A percentile compares a stretch with the other conserved stretches of the same genome.
These are phyloP conservation scores for Chlorella sp. DNA, from an alignment of 139 green algal genomes.

Conservation along the genomic window DNA sequence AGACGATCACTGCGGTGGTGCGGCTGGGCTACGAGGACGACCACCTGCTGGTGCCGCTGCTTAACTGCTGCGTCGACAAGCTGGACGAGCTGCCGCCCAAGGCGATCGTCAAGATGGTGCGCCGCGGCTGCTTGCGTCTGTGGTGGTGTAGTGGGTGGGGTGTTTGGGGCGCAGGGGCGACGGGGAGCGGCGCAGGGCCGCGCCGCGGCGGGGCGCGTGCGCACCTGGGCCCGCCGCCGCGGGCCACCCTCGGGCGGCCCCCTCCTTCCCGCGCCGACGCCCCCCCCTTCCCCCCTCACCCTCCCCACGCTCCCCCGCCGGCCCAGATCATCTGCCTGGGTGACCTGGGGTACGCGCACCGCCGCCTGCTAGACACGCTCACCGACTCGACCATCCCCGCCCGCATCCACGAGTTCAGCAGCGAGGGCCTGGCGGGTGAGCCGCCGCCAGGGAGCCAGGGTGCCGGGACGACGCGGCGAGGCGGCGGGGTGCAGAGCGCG, in stretches of 20 bases:
- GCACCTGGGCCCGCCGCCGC: not conserved
- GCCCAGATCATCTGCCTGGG: conserved; percentile 21
- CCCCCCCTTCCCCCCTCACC: not conserved
- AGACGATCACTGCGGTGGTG: not conserved
- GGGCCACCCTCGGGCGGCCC: not conserved
- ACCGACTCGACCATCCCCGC: conserved; percentile 21
- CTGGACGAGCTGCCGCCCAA: conserved; percentile 28
- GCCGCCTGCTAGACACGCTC: conserved; percentile 24
- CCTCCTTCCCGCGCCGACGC: not conserved
- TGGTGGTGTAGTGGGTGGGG: not conserved
- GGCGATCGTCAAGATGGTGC: conserved; percentile 31
- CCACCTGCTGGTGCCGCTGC: conserved; percentile 21
- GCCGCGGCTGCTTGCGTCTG: not conserved
- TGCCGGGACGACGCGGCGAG: too few relatives aligned
- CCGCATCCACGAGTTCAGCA: conserved; percentile 21
- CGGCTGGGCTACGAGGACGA: conserved; percentile 24
- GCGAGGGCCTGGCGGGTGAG: conserved; percentile 25
- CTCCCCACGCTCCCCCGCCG: not conserved
- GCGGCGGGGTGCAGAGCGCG: too few relatives aligned
- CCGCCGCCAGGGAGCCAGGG: too few relatives aligned
- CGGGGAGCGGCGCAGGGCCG: not conserved
- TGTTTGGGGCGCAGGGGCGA: not conserved
- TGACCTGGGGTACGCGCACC: conserved; percentile 30
- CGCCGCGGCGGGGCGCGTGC: not conserved
- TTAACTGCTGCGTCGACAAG: conserved; percentile 18